Base-by-base conservation (phyloP, 225 moss, liverwort and hornwort genomes). In the Neckera pumila region DNA sequence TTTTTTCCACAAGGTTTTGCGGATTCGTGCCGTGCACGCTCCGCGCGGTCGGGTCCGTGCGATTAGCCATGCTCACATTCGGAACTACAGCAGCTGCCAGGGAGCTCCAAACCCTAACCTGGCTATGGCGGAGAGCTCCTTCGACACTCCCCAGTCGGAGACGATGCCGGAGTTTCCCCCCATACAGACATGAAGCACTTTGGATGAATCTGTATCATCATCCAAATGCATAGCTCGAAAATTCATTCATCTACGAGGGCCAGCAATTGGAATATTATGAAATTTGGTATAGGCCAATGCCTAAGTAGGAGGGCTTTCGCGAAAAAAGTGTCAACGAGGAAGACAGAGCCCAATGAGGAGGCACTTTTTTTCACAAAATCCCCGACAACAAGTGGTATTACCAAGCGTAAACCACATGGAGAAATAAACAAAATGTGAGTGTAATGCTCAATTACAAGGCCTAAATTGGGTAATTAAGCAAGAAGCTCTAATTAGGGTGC, bases 11-110 rank as follows among this genome's bases (percentile, higher is more conserved):
- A 2, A 99, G 95, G 47, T 99, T 99, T 87, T 99, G 98, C 69
- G 98, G 98, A 83, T 99, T 99, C 38, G 98, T 99, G 86, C 98
- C 98, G 60, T 99, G 98, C 84, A 99, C 96, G 74, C 98, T 99
- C 69, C 98, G 96, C 89, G 98, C 98, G 76, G 98, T 97, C 74
- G 98, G 98, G 79, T 99, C 98, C 59, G 98, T 99, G 86, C 98
- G 96, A 82, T 99, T 99, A 42, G 98, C 98, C 98, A 99, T 99
- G 60, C 87, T 90, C 84, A 93, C 88, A 91, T 92, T 71, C 87
- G 86, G 90, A 53, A 65, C 31, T 12, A 22, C 51, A 9, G 22
- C 20, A 78, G 36, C 47, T 36, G 40, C 2, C 42, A 12, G 49
- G 16, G 83, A 80, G 83, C 86, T 72, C 66, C 17, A 71, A 90